These are phyloP conservation scores for Backusella liffmaniae DNA, from an alignment of 192 early-diverging fungal genomes.

Conservation along the genomic window DNA sequence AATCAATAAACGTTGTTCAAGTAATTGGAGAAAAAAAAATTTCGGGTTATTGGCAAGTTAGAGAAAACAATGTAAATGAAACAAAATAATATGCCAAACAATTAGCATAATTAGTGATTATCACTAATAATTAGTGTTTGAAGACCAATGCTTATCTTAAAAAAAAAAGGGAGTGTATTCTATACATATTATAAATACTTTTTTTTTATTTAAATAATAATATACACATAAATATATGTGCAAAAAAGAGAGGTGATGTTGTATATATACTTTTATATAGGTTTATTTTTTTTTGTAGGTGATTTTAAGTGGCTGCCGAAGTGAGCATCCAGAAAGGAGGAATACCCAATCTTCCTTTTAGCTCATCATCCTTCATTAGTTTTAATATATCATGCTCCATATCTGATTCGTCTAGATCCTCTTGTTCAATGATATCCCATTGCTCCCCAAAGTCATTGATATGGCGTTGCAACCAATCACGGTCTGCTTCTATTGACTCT, in stretches of 20 bases:
- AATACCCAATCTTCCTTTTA: conserved; percentile 36
- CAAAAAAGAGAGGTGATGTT: background rate
- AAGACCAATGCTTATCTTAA: background rate
- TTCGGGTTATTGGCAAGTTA: no score
- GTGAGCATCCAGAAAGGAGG: conserved; percentile 56
- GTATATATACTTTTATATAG: background rate
- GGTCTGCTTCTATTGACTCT: background rate
- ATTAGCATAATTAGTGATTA: no score
- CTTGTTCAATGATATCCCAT: conserved; percentile 9
- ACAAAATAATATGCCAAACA: no score
- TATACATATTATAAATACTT: no score
- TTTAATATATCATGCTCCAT: conserved; percentile 2
- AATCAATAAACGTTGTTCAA: no score
- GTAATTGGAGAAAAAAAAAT: no score
- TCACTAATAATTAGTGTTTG: no score
- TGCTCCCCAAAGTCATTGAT: conserved; percentile 6
- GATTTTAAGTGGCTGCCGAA: background rate
- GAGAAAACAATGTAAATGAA: no score
- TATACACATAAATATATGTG: no score
- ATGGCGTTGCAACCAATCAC: conserved; percentile 10
- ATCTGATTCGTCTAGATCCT: background rate
- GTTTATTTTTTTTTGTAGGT: background rate
- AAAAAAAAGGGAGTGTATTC: no score
- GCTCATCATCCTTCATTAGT: conserved; percentile 4
- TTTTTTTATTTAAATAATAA: no score